Evolutionary conservation across 2,329 filamentous ascomycete species (phyloP).

Genomic region (Microcyclosporella mali): DNA sequence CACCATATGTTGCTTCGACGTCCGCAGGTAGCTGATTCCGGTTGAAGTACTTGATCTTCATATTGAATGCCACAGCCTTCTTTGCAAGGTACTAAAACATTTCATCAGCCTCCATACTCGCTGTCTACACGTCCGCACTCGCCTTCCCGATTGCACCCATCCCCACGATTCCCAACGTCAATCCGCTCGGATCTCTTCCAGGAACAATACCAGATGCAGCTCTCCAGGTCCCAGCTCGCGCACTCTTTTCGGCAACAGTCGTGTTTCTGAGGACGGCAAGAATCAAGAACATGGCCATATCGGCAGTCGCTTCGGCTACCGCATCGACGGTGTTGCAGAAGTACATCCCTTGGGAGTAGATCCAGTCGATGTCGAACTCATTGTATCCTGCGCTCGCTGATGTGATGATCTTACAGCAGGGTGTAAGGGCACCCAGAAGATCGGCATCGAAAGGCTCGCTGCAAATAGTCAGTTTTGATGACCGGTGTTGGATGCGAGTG

Average conservation of each 20-base stretch:
- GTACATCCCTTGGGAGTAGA: constrained; percentile 30
- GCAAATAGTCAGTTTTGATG: not conserved
- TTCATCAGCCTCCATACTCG: too few relatives aligned
- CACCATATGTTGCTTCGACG: constrained; percentile 48
- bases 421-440: constrained; percentile 37
- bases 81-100: too few relatives aligned
- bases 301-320: constrained; percentile 40
- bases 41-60: constrained; percentile 71
- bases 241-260: constrained; percentile 10
- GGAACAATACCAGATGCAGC: constrained; percentile 5
- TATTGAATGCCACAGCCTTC: constrained; percentile 65
- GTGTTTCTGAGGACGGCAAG: constrained; percentile 39
- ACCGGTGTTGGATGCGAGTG: too few relatives aligned
- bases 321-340: constrained; percentile 49
- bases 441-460: constrained; percentile 45
- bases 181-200: constrained; percentile 56
- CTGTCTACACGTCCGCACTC: too few relatives aligned
- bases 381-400: constrained; percentile 39
- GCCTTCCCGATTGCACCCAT: constrained; percentile 52
- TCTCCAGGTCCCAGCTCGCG: constrained; percentile 10
- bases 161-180: constrained; percentile 60
- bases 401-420: constrained; percentile 42
- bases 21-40: constrained; percentile 56
- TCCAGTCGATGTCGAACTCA: constrained; percentile 19
- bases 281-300: constrained; percentile 35